phyloP scores from a whole-genome alignment of 1,284 basidiomycete genomes.

The Trichosporon coremiiforme region DNA sequence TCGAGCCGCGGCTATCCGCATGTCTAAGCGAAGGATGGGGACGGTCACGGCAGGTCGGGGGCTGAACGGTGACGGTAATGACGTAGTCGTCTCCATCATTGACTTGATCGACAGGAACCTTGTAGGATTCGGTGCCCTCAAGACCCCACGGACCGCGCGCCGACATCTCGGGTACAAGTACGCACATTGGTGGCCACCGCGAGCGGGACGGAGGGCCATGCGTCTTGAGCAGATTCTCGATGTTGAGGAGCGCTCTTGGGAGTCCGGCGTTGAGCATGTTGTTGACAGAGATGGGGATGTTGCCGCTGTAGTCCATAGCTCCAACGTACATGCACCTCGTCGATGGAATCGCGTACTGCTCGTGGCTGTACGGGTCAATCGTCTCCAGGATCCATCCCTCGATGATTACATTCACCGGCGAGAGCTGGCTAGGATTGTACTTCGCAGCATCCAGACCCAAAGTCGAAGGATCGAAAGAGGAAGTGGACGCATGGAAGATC shows the following conservation, averaged over 20 bases:
- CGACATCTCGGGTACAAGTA: conserved; percentile 40
- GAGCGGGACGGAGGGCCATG: conserved; percentile 64
- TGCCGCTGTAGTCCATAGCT: conserved; percentile 85
- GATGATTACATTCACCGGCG: conserved; percentile 78
- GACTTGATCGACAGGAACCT: conserved; percentile 42
- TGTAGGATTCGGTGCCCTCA: conserved; percentile 40
- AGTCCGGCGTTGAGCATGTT: conserved; percentile 79
- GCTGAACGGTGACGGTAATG: conserved; percentile 47
- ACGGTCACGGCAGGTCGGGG: conserved; percentile 26
- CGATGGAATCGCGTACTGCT: conserved; percentile 93
- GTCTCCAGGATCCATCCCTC: conserved; percentile 98
- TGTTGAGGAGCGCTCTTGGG: conserved; percentile 66
- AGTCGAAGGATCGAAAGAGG: conserved; percentile 69
- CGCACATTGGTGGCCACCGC: conserved; percentile 63
- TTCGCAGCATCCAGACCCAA: conserved; percentile 63
- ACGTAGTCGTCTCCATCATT: conserved; percentile 41
- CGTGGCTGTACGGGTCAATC: conserved; percentile 91
- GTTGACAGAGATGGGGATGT: conserved; percentile 83
- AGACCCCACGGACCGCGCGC: conserved; percentile 44
- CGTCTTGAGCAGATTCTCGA: conserved; percentile 72
- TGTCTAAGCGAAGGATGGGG: conserved; percentile 39
- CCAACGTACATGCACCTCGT: conserved; percentile 85
- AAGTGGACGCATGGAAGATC: conserved; percentile 73
- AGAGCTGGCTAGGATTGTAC: conserved; percentile 75
- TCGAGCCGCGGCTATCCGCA: conserved; percentile 39